Percentiles rank a stretch among this genome's conserved stretches.
Evolutionary conservation across 768 basidiomycete genomes (phyloP).

Genomic region (Boletus subcaerulescens): DNA sequence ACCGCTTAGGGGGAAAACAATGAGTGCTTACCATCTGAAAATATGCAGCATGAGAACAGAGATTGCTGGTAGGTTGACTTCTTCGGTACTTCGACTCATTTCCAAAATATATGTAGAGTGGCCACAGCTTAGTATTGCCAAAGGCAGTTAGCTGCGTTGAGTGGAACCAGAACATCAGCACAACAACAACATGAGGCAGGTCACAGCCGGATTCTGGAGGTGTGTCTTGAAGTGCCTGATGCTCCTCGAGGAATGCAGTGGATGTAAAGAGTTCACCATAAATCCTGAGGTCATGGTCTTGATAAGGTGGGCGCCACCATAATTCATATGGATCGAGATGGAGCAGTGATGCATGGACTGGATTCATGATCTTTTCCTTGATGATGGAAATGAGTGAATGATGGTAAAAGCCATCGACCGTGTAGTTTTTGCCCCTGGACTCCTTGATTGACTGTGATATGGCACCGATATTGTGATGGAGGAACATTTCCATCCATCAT

Average conservation of each 20-base stretch:
- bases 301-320: not conserved
- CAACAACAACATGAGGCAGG: not conserved
- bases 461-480: not conserved
- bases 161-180: not conserved
- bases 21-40: not conserved
- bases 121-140: not conserved
- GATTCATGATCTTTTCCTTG: not conserved
- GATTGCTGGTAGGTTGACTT: not conserved
- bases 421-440: not conserved
- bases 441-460: not conserved
- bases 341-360: not conserved
- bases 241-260: not conserved
- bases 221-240: not conserved
- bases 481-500: not conserved
- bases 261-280: not conserved
- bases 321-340: not conserved
- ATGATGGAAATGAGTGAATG: not conserved
- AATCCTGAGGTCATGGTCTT: not conserved
- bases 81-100: not conserved
- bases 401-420: not conserved
- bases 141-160: not conserved
- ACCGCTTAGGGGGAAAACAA: too few relatives aligned
- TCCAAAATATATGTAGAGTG: not conserved
- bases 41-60: not conserved
- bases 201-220: not conserved